Percentiles rank a stretch among this genome's conserved stretches.
Evolutionary conservation across 805 yeast species (phyloP).

Genomic region (Starmerella stellata): DNA sequence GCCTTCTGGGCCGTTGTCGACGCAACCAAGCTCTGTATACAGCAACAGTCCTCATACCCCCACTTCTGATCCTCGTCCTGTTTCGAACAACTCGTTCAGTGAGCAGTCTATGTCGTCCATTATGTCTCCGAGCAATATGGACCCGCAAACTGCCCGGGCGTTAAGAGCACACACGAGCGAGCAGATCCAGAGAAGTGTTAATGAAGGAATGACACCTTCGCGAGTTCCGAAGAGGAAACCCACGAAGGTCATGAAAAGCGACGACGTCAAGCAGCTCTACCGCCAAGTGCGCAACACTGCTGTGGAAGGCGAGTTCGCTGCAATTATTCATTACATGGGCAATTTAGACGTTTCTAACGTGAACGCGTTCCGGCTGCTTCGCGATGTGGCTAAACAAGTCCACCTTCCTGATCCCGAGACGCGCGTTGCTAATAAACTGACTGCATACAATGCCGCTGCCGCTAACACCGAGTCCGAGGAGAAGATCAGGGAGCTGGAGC

Average conservation of each 20-base stretch:
- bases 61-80: neutral
- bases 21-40: too few species aligned
- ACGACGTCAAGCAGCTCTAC: constrained; percentile 44
- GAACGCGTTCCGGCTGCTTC: constrained; percentile 39
- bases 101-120: neutral
- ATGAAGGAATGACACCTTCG: neutral
- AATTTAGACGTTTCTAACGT: constrained; percentile 27
- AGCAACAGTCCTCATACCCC: too few species aligned
- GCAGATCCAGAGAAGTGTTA: neutral
- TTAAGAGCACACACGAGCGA: neutral
- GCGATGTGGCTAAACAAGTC: constrained; percentile 41
- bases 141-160: neutral
- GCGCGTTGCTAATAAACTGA: neutral
- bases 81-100: neutral
- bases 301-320: constrained; percentile 9
- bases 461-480: neutral
- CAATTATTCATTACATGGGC: constrained; percentile 36
- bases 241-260: constrained; percentile 27
- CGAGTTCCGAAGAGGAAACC: neutral
- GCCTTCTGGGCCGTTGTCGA: too few species aligned
- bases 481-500: neutral
- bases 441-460: constrained; percentile 32
- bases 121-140: neutral
- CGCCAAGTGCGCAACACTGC: constrained; percentile 37
- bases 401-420: constrained; percentile 24